A percentile compares a stretch with the other conserved stretches of the same genome.
Evolutionary conservation across 1,139 yeast species (phyloP).

Genomic region (Yamadazyma conglobata): DNA sequence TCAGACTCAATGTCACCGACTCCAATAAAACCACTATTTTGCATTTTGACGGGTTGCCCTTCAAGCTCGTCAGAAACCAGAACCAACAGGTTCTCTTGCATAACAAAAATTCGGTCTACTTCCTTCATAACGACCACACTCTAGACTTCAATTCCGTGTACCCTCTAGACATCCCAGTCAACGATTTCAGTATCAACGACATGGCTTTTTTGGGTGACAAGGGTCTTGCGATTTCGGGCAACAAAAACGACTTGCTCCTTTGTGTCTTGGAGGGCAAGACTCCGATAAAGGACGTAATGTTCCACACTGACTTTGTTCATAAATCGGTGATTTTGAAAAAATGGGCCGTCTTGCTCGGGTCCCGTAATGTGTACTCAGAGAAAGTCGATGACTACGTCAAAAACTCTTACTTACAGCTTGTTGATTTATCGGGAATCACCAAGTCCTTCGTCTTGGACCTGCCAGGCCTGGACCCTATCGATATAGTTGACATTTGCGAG

Average conservation of each 20-base stretch:
- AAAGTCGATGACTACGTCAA: constrained; percentile 15
- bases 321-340: constrained; percentile 16
- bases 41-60: constrained; percentile 15
- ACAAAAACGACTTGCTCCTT: constrained; percentile 9
- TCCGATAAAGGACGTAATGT: constrained; percentile 11
- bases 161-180: constrained; percentile 2
- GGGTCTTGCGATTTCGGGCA: constrained; percentile 8
- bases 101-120: constrained; percentile 12
- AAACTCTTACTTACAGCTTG: constrained; percentile 17
- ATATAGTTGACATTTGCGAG: constrained; percentile 20
- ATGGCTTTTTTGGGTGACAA: constrained; percentile 10
- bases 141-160: constrained; percentile 10
- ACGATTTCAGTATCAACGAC: constrained; percentile 10
- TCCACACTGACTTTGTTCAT: constrained; percentile 15
- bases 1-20: constrained; percentile 6
- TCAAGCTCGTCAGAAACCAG: constrained; percentile 11
- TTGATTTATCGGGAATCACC: constrained; percentile 15
- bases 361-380: constrained; percentile 16
- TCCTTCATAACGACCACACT: constrained; percentile 5
- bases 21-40: constrained; percentile 1
- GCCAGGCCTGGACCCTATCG: constrained; percentile 12
- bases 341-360: constrained; percentile 17
- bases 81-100: constrained; percentile 11
- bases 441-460: constrained; percentile 12
- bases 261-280: constrained; percentile 8